Percentiles rank a stretch among this genome's conserved stretches.
phyloP scores from a whole-genome alignment of 768 basidiomycete species.

The Pholiota microspora region DNA sequence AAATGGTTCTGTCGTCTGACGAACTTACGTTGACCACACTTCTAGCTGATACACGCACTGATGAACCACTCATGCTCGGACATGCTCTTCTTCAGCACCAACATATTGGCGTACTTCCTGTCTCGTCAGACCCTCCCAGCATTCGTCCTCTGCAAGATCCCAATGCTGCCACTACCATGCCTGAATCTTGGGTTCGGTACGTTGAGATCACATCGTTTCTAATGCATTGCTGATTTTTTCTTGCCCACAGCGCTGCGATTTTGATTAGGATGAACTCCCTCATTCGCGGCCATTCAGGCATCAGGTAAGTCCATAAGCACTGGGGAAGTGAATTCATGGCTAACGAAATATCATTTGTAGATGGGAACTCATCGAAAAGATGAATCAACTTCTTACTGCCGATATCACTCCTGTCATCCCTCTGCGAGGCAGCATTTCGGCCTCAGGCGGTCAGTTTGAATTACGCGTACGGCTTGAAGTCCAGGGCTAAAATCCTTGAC shows the following conservation, averaged over 20 bases:
- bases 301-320: constrained; percentile 37
- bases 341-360: constrained; percentile 19
- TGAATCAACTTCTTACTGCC: constrained; percentile 58
- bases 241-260: constrained; percentile 61
- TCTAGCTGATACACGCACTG: constrained; percentile 72
- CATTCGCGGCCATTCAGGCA: constrained; percentile 77
- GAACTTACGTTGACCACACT: constrained; percentile 4
- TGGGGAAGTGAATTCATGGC: neutral
- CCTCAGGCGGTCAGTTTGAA: constrained; percentile 59
- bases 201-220: constrained; percentile 25
- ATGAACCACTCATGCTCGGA: constrained; percentile 59
- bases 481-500: too few relatives aligned
- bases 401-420: constrained; percentile 78
- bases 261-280: constrained; percentile 80
- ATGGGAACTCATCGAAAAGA: constrained; percentile 73
- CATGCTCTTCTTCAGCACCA: constrained; percentile 74
- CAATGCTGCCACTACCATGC: constrained; percentile 68
- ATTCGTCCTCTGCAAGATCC: constrained; percentile 70
- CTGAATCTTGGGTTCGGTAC: constrained; percentile 80
- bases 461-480: neutral
- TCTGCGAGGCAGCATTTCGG: constrained; percentile 73
- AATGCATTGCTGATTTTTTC: constrained; percentile 34
- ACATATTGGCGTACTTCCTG: constrained; percentile 64
- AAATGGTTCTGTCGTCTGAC: neutral
- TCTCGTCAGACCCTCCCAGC: constrained; percentile 42